Evolutionary conservation across 441 rosid species (phyloP).

Genomic region (Brassica balearica): DNA sequence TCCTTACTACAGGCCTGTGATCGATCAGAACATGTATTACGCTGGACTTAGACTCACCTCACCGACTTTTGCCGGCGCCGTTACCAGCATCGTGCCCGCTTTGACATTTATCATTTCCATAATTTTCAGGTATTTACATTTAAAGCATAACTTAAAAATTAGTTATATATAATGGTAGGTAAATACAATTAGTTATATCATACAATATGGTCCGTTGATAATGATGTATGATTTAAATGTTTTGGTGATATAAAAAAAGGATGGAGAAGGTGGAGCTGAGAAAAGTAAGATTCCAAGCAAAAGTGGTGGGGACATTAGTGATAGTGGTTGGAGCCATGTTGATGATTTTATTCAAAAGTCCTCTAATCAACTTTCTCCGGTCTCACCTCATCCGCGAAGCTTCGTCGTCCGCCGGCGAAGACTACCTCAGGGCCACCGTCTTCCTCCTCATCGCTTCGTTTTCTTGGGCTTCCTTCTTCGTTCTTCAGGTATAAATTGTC

Average conservation of each 20-base stretch:
- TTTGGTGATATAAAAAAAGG: constrained; percentile 46
- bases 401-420: constrained; percentile 42
- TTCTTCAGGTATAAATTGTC: constrained; percentile 67
- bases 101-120: constrained; percentile 87
- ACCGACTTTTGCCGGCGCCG: constrained; percentile 87
- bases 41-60: constrained; percentile 87
- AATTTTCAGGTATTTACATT: constrained; percentile 61
- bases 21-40: constrained; percentile 90
- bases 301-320: constrained; percentile 77
- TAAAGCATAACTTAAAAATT: neutral
- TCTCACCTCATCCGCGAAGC: constrained; percentile 45
- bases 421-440: constrained; percentile 84
- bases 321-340: constrained; percentile 77
- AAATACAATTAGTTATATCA: constrained; percentile 9
- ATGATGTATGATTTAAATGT: constrained; percentile 15
- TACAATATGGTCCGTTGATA: constrained; percentile 30
- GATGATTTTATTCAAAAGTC: constrained; percentile 65
- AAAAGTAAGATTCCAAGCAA: constrained; percentile 81
- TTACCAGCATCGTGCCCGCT: constrained; percentile 89
- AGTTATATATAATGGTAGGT: neutral
- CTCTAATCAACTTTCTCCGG: constrained; percentile 54
- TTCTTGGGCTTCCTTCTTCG: constrained; percentile 91
- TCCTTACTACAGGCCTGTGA: constrained; percentile 68
- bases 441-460: constrained; percentile 83
- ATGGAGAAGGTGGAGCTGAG: constrained; percentile 86